Base-by-base conservation (phyloP, 2,329 filamentous ascomycete genomes). In the Arthrobotrys sphaeroides region DNA sequence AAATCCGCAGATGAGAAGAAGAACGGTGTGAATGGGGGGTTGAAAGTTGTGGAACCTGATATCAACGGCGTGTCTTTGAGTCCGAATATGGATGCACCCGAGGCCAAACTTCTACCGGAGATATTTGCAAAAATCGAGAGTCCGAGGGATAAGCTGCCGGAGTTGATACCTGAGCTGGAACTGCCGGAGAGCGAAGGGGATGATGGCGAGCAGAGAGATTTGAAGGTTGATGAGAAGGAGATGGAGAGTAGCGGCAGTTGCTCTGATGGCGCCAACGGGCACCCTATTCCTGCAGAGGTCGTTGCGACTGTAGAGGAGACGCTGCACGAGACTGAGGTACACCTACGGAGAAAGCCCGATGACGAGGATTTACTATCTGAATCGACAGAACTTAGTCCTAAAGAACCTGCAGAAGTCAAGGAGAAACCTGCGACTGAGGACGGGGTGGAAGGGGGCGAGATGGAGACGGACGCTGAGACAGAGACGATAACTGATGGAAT, bases 71-170 rank as follows among this genome's bases (percentile, higher is more conserved):
- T 75, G 4, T 59, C 55, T 3, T 45, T 75, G n/a, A 75, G 72
- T 38, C 72, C 72, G 20, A 75, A 75, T 53, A 64, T 75, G 72
- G 72, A 75, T 45, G 64, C 64, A 12, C 33, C 72, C 2, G 72
- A 75, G 13, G 42, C 72, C 7, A 69, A 59, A 3, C 31, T 75
- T 10, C 31, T 75, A 22, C 72, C 72, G 5, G 72, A 75, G 43
- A 75, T 75, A 24, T 69, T 75, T 42, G 61, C 62, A 20, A 75
- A 75, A 42, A 75, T 75, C 20, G 72, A 75, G 40, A 75, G 72
- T 26, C 72, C 72, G 20, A 69, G 59, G 28, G 72, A 75, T 64
- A 75, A 65, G 24, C 31, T 75, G 13, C 64, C 72, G 5, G 72
- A 75, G 36, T 28, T 77, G 43, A 72, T 77, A 22, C 73, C 73